A percentile compares a stretch with the other conserved stretches of the same genome.
These are phyloP conservation scores for Xylaria sp. DNA, from an alignment of 2,329 filamentous ascomycete species.

Conservation along the genomic window DNA sequence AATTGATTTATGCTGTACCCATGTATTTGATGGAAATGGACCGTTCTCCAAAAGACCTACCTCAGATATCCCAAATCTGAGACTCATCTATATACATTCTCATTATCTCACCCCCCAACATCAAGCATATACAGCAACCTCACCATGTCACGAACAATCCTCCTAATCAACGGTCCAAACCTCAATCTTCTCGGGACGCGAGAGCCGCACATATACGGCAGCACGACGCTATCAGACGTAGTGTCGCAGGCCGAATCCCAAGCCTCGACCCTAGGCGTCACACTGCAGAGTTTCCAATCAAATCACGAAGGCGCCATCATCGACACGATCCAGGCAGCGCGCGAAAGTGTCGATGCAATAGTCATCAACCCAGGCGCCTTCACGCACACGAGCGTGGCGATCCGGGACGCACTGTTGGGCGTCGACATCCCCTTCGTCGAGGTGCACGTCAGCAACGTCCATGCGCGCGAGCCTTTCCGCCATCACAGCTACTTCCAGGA, in stretches of 20 bases:
- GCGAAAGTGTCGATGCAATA: slow-evolving; percentile 67
- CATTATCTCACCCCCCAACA: not conserved
- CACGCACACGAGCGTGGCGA: slow-evolving; percentile 79
- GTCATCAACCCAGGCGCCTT: slow-evolving; percentile 81
- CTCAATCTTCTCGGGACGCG: slow-evolving; percentile 81
- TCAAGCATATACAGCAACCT: not conserved
- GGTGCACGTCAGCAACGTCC: slow-evolving; percentile 80
- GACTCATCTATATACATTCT: not conserved
- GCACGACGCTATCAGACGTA: slow-evolving; percentile 73
- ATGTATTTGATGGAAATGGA: not conserved
- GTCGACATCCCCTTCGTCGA: slow-evolving; percentile 80
- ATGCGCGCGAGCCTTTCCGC: slow-evolving; percentile 74
- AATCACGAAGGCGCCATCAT: slow-evolving; percentile 82
- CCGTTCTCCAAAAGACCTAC: not conserved
- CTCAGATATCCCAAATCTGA: not conserved
- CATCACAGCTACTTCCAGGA: slow-evolving; percentile 78
- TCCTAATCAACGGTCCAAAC: slow-evolving; percentile 84
- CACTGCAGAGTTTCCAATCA: slow-evolving; percentile 73
- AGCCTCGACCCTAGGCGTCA: slow-evolving; percentile 57
- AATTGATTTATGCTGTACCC: slow-evolving; percentile 1
- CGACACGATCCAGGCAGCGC: slow-evolving; percentile 76
- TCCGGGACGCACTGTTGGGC: slow-evolving; percentile 77
- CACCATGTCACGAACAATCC: slow-evolving; percentile 57
- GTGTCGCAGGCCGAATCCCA: slow-evolving; percentile 60
- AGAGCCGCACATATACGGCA: slow-evolving; percentile 79